Evolutionary conservation across 208 protist species (phyloP), one percentile per base, ranked within the genome.

Genomic region (Trypanosoma vivax): DNA sequence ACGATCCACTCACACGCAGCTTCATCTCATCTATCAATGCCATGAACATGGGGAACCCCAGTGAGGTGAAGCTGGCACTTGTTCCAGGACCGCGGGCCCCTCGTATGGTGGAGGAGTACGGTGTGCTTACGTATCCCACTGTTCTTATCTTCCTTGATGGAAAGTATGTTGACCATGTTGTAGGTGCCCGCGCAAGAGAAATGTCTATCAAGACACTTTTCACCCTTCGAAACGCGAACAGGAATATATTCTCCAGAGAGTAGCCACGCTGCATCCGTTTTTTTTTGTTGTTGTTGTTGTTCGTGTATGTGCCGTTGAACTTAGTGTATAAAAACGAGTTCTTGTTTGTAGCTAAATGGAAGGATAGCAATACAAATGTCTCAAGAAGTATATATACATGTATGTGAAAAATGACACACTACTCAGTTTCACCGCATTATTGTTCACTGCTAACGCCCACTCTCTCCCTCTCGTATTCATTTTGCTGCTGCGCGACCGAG

Each of bases 141-240:
- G 56, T 76, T 18, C 65, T 92, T 2, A 49, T 92, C 4, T 92
- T 92, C 46, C 28, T 88, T 21, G 50, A 92, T 46, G 78, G 76
- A 2, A 62, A 75, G 50, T 92, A 65, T 37, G 70, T 89, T 7
- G 69, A 88, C 30, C 71, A 79, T 18, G 68, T 76, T 33, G 73
- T 86, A 3, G 85, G 85, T 3, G 81, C 79, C 0, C 65, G 81
- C 0, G 70, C 76, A 6, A 60, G 74, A 1, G 85, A 92, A 60
- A 49, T 90, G 41, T 84, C 81, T 10, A 90, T 89, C 38, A 92
- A 92, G 67, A 79, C 77, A 4, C 60, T 89, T 1, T 88, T 92
- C 39, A 82, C 84, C 64, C 64, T 92, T 38, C 78, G 85, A 14
- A 92, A 92, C 53, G 72, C 50, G 19, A 57, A 60, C 0, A 60